phyloP scores from a whole-genome alignment of 1,139 yeast species.

The Pichia norvegensis region DNA sequence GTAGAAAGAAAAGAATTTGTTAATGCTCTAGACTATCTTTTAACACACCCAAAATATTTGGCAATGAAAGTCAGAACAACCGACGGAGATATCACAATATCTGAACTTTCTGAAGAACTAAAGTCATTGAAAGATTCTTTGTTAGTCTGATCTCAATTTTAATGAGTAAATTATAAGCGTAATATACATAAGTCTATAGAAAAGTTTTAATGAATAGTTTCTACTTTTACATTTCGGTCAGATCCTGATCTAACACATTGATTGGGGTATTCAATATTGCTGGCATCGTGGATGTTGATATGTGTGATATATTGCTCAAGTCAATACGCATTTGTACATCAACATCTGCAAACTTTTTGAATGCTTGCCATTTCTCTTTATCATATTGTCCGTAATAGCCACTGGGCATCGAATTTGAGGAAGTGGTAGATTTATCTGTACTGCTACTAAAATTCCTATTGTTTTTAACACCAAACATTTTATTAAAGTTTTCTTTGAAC shows the following conservation, averaged over 20 bases:
- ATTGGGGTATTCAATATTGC: neutral
- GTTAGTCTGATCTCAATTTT: conserved; percentile 5
- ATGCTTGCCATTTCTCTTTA: conserved; percentile 54
- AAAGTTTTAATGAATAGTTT: conserved; percentile 1
- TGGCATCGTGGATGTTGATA: conserved; percentile 1
- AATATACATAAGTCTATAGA: conserved; percentile 1
- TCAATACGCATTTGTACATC: neutral
- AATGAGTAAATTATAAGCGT: no score
- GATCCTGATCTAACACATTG: neutral
- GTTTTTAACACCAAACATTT: neutral
- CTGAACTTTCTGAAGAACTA: conserved; percentile 46
- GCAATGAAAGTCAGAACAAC: conserved; percentile 34
- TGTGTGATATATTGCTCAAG: neutral
- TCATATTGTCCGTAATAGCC: conserved; percentile 59
- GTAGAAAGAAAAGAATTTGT: conserved; percentile 50
- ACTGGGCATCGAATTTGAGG: conserved; percentile 43
- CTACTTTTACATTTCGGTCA: neutral
- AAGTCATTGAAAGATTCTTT: conserved; percentile 46
- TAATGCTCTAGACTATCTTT: conserved; percentile 55
- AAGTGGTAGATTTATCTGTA: conserved; percentile 10
- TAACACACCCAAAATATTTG: conserved; percentile 81
- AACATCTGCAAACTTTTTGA: conserved; percentile 27
- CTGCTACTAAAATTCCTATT: neutral
- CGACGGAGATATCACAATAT: conserved; percentile 27
- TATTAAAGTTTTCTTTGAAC: neutral